Conservation (phyloP, 371 early-diverging fungal genomes). For the Choanephora cucurbitarum region DNA sequence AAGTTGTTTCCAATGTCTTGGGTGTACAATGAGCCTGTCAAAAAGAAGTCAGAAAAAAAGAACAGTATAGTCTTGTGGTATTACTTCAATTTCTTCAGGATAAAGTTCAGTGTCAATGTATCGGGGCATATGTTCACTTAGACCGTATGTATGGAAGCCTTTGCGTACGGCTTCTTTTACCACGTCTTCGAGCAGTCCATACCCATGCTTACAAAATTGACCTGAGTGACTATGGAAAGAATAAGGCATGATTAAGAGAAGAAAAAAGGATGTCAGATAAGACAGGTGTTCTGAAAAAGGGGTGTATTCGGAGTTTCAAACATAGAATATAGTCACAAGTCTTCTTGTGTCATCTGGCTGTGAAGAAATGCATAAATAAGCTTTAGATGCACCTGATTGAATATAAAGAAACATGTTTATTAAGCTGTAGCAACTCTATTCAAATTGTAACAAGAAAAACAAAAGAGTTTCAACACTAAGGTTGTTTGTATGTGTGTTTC, state of each 20-base stretch:
- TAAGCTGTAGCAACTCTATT: too few species aligned
- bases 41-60: conserved; percentile 1
- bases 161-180: conserved; percentile 69
- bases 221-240: conserved; percentile 87
- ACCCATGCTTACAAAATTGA: conserved; percentile 84
- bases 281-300: too few species aligned
- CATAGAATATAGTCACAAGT: too few species aligned
- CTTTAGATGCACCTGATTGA: too few species aligned
- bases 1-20: conserved; percentile 55
- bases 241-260: conserved; percentile 51
- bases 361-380: too few species aligned
- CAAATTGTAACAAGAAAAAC: too few species aligned
- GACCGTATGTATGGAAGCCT: conserved; percentile 67
- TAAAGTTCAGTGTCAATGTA: conserved; percentile 68
- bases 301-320: too few species aligned
- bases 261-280: too few species aligned
- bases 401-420: too few species aligned
- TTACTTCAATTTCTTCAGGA: conserved; percentile 76
- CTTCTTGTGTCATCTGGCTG: too few species aligned
- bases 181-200: conserved; percentile 74
- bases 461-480: too few species aligned
- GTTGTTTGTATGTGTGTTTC: too few species aligned
- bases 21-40: conserved; percentile 63
- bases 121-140: conserved; percentile 87
- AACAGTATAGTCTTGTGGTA: neutral